Evolutionary conservation across 208 protist species (phyloP), one percentile per base, ranked within the genome.

Genomic region (Leishmania braziliensis): DNA sequence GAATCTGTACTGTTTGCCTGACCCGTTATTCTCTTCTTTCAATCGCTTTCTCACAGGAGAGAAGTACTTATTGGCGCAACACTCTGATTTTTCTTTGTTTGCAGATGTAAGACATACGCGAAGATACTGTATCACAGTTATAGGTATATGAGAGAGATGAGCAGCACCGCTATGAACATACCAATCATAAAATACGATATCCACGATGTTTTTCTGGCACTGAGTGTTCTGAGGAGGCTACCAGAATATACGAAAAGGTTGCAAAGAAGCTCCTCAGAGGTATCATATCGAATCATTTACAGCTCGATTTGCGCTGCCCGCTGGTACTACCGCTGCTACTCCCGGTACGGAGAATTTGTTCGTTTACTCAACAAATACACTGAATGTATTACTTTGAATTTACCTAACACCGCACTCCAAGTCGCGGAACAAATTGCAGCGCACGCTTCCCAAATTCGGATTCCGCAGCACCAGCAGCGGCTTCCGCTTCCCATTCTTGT

Each of bases 301-400:
- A 77, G 66, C 9, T 79, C 81, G 1, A 79, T 89, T 58, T 74
- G 48, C 20, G 70, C 79, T 12, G 82, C 71, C 14, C 69, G 80
- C 16, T 88, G 82, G 81, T 86, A 88, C 50, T 88, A 84, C 43
- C 76, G 82, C 2, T 72, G 80, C 16, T 79, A 78, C 60, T 79
- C 81, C 6, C 71, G 58, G 16, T 78, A 77, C 36, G 82, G 74
- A 39, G 75, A 70, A 3, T 88, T 88, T 50, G 75, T 88, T 33
- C 66, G 69, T 18, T 60, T 77, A 3, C 46, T 90, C 3, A 87
- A 86, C 66, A 76, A 72, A 51, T 90, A 86, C 58, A 71, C 79
- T 29, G 78, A 86, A 36, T 80, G 71, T 29, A 36, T 83, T 5
- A 65, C 69, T 48, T 36, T 62, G 20, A 53, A 66, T 16, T 71